Evolutionary conservation across 2,329 filamentous ascomycete species (phyloP), one percentile per base, ranked within the genome.

Genomic region (Cercospora sp.): DNA sequence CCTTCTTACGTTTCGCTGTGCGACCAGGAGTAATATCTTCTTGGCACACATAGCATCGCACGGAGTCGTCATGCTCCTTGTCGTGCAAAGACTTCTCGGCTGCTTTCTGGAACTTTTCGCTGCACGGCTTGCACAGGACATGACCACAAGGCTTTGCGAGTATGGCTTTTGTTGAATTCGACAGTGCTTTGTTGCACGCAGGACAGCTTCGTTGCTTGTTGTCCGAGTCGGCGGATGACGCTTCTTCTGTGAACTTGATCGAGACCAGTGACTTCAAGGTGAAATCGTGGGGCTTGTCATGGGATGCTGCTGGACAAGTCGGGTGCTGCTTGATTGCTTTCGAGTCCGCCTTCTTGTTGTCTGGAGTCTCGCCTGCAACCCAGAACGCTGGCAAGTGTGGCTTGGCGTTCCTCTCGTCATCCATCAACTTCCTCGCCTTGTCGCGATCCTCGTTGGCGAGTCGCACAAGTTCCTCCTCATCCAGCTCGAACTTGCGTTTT

Each of bases 121-220:
- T 90, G 76, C 94, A 97, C 45, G 87, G 90, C 74, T 91, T 90
- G 80, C 94, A 99, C 24, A 97, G 81, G 0, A 98, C 93, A 78
- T 99, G 94, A 0, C 94, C 94, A 75, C 94, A 99, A 0, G 92
- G 91, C 78, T 92, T 94, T 1, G 92, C 89, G 62, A 97, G 83
- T 78, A 94, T 88, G 0, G 94, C 92, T 77, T 91, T 92, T 3
- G 91, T 91, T 3, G 91, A 86, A 77, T 98, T 98, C 58, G 88
- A 91, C 12, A 98, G 84, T 1, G 83, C 85, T 80, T 96, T 97
- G 72, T 91, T 89, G 81, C 94, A 99, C 57, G 91, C 90, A 0
- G 95, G 95, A 79, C 94, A 99, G 61, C 90, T 85, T 43, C 86
- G 79, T 5, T 81, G 77, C 0, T 80, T 77, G 76, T 84, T 81